These are phyloP conservation scores for Leptographium procerum DNA, from an alignment of 2,329 filamentous ascomycete genomes.

Conservation along the genomic window DNA sequence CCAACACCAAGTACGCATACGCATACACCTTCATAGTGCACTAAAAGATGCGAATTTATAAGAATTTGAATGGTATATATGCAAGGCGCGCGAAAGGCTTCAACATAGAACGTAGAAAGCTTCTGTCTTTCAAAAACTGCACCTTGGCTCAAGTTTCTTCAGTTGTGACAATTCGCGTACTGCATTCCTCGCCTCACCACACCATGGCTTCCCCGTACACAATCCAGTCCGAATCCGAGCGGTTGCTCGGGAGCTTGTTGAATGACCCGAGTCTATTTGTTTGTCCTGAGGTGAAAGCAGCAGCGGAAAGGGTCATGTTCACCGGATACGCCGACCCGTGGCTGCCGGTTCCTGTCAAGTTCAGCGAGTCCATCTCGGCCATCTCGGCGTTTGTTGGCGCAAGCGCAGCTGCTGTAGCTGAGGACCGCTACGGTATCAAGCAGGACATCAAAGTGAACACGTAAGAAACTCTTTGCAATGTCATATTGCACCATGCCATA, in stretches of 20 bases:
- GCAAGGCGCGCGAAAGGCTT: no score
- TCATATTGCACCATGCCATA: no score
- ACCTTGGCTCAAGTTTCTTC: no score
- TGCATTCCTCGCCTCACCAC: neutral
- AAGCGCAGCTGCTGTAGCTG: constrained; percentile 12
- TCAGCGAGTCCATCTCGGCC: constrained; percentile 1
- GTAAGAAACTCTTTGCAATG: neutral
- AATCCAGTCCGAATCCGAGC: neutral
- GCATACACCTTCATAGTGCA: no score
- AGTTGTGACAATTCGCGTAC: no score
- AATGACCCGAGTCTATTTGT: neutral
- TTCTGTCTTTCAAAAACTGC: no score
- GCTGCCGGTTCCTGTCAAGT: constrained; percentile 4
- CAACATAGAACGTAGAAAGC: no score
- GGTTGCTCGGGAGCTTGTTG: neutral
- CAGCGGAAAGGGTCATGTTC: neutral
- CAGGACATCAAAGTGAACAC: constrained; percentile 2
- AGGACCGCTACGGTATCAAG: constrained; percentile 36
- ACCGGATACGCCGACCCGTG: constrained; percentile 10
- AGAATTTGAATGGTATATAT: no score
- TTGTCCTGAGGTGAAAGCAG: neutral
- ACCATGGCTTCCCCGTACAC: neutral
- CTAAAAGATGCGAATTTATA: no score
- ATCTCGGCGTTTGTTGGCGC: constrained; percentile 9
- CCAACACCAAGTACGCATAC: no score